Base-by-base conservation (phyloP, 768 basidiomycete genomes). In the Gymnopilus dilepis region DNA sequence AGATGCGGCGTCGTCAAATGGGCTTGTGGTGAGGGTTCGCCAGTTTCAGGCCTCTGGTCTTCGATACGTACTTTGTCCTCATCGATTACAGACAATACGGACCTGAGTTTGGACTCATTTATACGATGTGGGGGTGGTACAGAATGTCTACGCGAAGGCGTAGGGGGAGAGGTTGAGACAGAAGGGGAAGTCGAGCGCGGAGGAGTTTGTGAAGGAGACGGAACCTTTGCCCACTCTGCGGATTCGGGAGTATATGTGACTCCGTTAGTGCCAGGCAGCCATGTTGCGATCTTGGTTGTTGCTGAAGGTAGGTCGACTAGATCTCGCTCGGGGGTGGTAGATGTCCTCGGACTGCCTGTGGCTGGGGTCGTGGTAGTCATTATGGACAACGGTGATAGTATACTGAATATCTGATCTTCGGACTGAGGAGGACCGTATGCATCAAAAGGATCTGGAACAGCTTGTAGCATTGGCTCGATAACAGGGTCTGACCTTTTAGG, bases 371-470 rank as follows among this genome's bases (percentile, higher is more conserved):
- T 67, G 56, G 66, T 76, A 28, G 85, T 84, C 79, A 89, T 88
- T 60, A 93, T 87, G 31, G 91, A 90, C 31, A 94, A 80, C 2
- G 96, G 95, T 5, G 94, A 88, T 1, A 98, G 83, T 62, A 97
- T 96, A 71, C 88, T 93, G 77, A 97, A 97, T 65, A 97, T 95
- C 71, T 94, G 90, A 68, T 95, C 90, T 73, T 95, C 92, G 41
- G 91, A 82, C 67, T 90, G 92, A 2, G 91, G 89, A 21, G 92
- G 91, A 4, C 93, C 94, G 69, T 97, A 97, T 0, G 93, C 85
- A 65, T 97, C 95, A 64, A 97, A 97, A 31, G 95, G 93, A 72
- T 97, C 95, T 19, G 95, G 95, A 48, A 96, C 84, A 7, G 90
- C 85, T 74, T 94, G 89, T 2, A 98, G 79, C 87, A 98, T 91